These are phyloP conservation scores for Brassica incana DNA, from an alignment of 345 rosid species.

Conservation along the genomic window DNA sequence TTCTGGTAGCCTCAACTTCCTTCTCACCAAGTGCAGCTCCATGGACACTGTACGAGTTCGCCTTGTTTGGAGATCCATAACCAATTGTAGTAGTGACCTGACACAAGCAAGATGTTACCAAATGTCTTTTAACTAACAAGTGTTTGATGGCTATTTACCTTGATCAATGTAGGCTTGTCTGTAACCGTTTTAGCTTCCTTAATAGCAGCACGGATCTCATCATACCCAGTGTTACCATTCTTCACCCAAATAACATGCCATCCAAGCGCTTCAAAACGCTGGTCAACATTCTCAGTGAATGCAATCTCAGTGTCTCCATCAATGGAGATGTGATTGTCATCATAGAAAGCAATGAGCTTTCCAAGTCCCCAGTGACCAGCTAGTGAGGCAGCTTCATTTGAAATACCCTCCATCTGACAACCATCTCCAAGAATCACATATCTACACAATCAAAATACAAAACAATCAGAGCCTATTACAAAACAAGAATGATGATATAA, in stretches of 20 bases:
- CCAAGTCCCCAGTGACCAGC: slow-evolving; percentile 99
- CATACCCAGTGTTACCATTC: slow-evolving; percentile 98
- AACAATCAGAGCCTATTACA: not conserved
- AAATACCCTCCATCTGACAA: slow-evolving; percentile 96
- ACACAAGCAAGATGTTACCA: slow-evolving; percentile 14
- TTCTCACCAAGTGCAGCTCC: slow-evolving; percentile 97
- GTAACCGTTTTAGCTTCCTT: slow-evolving; percentile 96
- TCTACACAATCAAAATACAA: slow-evolving; percentile 40
- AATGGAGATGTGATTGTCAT: slow-evolving; percentile 98
- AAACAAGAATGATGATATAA: slow-evolving; percentile 4
- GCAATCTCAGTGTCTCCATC: slow-evolving; percentile 99
- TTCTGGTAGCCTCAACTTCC: slow-evolving; percentile 99
- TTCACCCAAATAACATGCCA: slow-evolving; percentile 99
- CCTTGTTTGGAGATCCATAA: slow-evolving; percentile 95
- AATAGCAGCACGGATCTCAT: slow-evolving; percentile 98
- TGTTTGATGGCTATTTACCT: slow-evolving; percentile 44
- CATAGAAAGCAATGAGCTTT: slow-evolving; percentile 94
- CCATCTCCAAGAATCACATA: slow-evolving; percentile 90
- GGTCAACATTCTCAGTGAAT: slow-evolving; percentile 82
- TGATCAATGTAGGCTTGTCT: slow-evolving; percentile 89
- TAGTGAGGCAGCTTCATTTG: slow-evolving; percentile 90
- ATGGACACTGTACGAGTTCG: slow-evolving; percentile 93
- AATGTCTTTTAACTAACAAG: not conserved
- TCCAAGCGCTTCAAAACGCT: slow-evolving; percentile 94
- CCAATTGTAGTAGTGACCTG: slow-evolving; percentile 95